These are phyloP conservation scores for Lobosporangium transversale DNA, from an alignment of 192 early-diverging fungal genomes.

Conservation along the genomic window DNA sequence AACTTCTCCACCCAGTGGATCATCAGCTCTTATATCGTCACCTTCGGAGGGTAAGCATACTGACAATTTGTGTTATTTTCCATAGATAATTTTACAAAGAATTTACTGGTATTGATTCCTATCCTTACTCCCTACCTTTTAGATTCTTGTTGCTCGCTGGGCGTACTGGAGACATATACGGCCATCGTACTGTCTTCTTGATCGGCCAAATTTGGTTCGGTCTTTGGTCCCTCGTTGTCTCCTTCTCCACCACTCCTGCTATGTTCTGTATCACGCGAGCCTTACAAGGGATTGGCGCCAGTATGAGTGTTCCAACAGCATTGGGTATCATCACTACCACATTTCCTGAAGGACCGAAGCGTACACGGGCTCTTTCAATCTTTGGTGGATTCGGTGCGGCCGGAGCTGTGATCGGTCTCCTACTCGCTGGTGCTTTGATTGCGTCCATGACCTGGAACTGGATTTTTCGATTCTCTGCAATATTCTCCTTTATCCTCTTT, in stretches of 20 bases:
- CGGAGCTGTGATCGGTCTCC: constrained; percentile 42
- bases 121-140: too few relatives aligned
- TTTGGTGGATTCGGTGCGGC: constrained; percentile 50
- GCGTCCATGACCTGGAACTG: constrained; percentile 42
- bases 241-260: constrained; percentile 33
- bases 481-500: constrained; percentile 49
- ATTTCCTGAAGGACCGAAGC: constrained; percentile 33
- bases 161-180: constrained; percentile 54
- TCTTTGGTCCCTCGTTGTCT: constrained; percentile 44
- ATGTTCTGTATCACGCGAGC: constrained; percentile 52
- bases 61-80: too few relatives aligned
- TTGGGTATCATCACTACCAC: constrained; percentile 46
- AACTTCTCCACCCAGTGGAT: constrained; percentile 38
- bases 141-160: constrained; percentile 49
- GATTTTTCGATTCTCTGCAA: constrained; percentile 52
- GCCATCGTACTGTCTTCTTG: constrained; percentile 45
- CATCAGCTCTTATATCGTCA: constrained; percentile 39
- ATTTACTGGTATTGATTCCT: too few relatives aligned
- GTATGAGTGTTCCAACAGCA: constrained; percentile 48
- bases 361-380: constrained; percentile 39
- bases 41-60: constrained; percentile 44
- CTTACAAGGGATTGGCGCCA: constrained; percentile 50
- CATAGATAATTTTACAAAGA: not conserved
- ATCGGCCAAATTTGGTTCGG: constrained; percentile 47
- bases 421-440: constrained; percentile 45